A percentile compares a stretch with the other conserved stretches of the same genome.
Evolutionary conservation across 1,139 yeast species (phyloP).

Genomic region (Kurtzmaniella quercitrusa): DNA sequence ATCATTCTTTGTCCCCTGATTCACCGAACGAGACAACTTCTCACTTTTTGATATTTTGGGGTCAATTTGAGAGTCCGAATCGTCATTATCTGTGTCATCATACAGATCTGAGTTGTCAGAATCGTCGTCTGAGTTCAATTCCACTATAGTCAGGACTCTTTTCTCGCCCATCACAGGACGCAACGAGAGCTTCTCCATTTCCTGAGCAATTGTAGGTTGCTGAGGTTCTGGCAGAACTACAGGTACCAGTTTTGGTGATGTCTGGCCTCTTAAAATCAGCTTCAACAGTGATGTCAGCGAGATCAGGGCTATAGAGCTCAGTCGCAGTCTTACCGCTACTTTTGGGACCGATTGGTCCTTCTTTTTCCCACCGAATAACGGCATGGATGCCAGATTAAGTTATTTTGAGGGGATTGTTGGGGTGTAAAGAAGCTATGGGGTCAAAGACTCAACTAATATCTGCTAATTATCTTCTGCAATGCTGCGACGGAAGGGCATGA

Average conservation of each 20-base stretch:
- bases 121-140: conserved; percentile 14
- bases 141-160: conserved; percentile 22
- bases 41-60: no score
- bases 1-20: no score
- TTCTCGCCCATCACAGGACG: conserved; percentile 8
- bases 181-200: conserved; percentile 1
- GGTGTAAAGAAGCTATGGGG: not conserved
- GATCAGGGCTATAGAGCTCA: not conserved
- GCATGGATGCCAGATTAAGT: conserved; percentile 1
- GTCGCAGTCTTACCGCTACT: not conserved
- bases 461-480: no score
- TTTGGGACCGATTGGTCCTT: conserved; percentile 4
- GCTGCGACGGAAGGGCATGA: not conserved
- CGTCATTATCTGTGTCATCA: conserved; percentile 24
- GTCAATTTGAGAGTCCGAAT: no score
- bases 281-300: not conserved
- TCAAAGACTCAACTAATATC: no score
- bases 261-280: conserved; percentile 1
- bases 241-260: not conserved
- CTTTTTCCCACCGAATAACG: conserved; percentile 6
- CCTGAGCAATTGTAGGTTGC: not conserved
- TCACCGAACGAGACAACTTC: no score
- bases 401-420: not conserved
- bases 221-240: conserved; percentile 2
- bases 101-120: conserved; percentile 17